Conservation (phyloP, 192 early-diverging fungal genomes). For the Backusella morwellensis region DNA sequence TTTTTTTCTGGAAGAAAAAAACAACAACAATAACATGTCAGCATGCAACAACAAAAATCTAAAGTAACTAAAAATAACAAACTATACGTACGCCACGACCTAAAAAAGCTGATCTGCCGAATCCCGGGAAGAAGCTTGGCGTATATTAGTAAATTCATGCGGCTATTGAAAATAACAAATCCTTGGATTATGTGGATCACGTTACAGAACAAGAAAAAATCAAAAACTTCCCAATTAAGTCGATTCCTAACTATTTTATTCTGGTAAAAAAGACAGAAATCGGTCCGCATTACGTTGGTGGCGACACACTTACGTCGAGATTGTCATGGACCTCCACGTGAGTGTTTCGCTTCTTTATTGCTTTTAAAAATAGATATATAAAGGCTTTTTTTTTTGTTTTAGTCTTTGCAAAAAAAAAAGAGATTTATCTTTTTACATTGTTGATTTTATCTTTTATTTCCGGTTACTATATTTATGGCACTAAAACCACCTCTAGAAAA, state of each 20-base stretch:
- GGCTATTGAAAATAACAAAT: not conserved
- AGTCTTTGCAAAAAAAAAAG: not conserved
- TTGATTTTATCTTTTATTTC: not conserved
- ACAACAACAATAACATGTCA: not conserved
- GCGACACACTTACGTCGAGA: not conserved
- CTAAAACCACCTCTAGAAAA: conserved; percentile 13
- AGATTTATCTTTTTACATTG: not conserved
- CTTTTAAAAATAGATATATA: not conserved
- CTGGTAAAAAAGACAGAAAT: not conserved
- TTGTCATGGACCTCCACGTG: not conserved
- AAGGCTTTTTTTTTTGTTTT: not conserved
- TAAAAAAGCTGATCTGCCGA: conserved; percentile 3
- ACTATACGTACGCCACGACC: not conserved
- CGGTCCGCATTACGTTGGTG: not conserved
- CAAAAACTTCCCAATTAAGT: not conserved
- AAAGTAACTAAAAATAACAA: not conserved
- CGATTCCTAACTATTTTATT: not conserved
- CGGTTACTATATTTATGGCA: conserved; percentile 3
- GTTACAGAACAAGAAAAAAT: not conserved
- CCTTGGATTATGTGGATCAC: not conserved
- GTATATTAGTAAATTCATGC: not conserved
- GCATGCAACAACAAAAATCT: not conserved
- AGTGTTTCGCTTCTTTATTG: conserved; percentile 2
- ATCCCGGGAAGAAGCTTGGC: not conserved
- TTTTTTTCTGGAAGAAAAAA: no score